Conservation (phyloP, 2,329 filamentous ascomycete genomes). For the Dactylella cylindrospora region DNA sequence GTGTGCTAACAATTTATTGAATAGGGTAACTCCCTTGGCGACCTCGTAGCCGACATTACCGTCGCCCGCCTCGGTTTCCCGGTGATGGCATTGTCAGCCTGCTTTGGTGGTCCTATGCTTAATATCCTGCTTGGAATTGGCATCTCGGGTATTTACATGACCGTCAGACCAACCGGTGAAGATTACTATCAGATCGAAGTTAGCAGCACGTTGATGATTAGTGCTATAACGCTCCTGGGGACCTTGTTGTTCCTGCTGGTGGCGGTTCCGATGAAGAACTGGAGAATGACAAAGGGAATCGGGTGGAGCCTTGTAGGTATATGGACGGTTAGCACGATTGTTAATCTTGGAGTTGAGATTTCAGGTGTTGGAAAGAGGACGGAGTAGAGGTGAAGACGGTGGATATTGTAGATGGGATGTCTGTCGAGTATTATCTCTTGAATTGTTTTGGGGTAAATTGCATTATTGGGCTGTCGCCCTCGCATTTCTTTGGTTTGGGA, state of each 20-base stretch:
- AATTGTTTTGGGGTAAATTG: no score
- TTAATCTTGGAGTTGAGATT: slow-evolving; percentile 80
- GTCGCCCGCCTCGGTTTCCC: slow-evolving; percentile 91
- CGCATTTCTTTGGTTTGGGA: no score
- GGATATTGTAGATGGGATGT: background rate
- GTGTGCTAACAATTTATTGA: background rate
- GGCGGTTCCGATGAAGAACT: slow-evolving; percentile 78
- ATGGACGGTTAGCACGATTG: slow-evolving; percentile 76
- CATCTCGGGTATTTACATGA: slow-evolving; percentile 86
- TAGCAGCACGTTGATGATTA: slow-evolving; percentile 80
- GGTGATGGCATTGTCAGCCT: slow-evolving; percentile 92
- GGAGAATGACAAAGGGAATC: slow-evolving; percentile 79
- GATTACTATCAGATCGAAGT: slow-evolving; percentile 81
- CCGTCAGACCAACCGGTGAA: slow-evolving; percentile 75
- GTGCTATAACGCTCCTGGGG: slow-evolving; percentile 76
- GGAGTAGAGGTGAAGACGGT: slow-evolving; percentile 44
- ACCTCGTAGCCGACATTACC: slow-evolving; percentile 91
- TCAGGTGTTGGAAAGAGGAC: slow-evolving; percentile 59
- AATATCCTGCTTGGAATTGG: slow-evolving; percentile 95
- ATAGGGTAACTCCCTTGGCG: slow-evolving; percentile 82
- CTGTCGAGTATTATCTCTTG: no score
- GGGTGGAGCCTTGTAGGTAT: slow-evolving; percentile 77
- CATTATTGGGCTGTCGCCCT: no score
- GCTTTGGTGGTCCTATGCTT: slow-evolving; percentile 97
- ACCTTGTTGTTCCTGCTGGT: slow-evolving; percentile 78